A percentile compares a stretch with the other conserved stretches of the same genome.
Evolutionary conservation across 495 filamentous ascomycete species (phyloP).

Genomic region (Lasiosphaeria hispida): DNA sequence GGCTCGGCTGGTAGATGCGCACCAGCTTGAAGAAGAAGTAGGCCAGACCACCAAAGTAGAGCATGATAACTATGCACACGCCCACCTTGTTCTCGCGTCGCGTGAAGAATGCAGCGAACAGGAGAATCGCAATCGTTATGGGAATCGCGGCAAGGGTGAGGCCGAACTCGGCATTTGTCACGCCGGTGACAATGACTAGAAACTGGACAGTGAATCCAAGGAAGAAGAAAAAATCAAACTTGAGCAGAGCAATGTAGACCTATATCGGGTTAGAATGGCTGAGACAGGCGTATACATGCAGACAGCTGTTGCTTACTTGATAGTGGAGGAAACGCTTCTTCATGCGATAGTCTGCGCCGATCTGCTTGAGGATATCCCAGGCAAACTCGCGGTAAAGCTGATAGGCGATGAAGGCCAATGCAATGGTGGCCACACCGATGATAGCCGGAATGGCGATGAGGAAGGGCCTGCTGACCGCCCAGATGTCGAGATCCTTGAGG

Average conservation of each 20-base stretch:
- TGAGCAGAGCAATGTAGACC: constrained; percentile 96
- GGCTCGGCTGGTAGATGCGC: constrained; percentile 75
- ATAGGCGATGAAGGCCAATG: constrained; percentile 77
- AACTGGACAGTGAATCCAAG: constrained; percentile 97
- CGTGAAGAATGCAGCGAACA: constrained; percentile 80
- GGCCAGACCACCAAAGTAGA: constrained; percentile 85
- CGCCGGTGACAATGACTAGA: constrained; percentile 79
- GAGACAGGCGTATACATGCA: not conserved
- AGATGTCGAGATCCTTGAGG: constrained; percentile 48
- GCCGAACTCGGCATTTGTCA: constrained; percentile 69
- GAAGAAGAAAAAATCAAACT: constrained; percentile 99
- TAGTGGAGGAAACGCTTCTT: constrained; percentile 95
- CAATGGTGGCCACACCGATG: constrained; percentile 69
- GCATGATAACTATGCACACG: constrained; percentile 73
- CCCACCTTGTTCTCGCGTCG: constrained; percentile 76
- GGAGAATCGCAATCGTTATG: constrained; percentile 81
- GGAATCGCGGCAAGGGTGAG: constrained; percentile 88
- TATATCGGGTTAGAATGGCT: constrained; percentile 41
- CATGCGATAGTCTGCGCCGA: constrained; percentile 94
- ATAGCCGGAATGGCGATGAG: constrained; percentile 83
- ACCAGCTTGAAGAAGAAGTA: constrained; percentile 99
- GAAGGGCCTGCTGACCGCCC: constrained; percentile 66
- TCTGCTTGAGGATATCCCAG: constrained; percentile 99
- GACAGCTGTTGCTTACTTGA: constrained; percentile 60
- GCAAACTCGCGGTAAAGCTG: constrained; percentile 98